Evolutionary conservation across 805 yeast genomes (phyloP).

Genomic region (Schizosaccharomyces japonicus): DNA sequence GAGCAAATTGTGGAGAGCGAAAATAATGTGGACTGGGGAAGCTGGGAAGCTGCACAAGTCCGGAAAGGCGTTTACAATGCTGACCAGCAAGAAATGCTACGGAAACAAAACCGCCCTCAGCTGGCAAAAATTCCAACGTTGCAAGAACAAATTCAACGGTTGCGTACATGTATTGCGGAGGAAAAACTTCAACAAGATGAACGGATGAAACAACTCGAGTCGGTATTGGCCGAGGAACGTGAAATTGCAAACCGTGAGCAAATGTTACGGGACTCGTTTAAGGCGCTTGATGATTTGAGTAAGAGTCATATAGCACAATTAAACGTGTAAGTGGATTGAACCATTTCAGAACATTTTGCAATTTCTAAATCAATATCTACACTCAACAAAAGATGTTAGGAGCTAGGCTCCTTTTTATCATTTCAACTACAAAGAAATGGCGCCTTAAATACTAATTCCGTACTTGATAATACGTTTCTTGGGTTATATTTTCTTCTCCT

Average conservation of each 20-base stretch:
- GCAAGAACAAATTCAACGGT: not conserved
- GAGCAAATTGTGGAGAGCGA: not conserved
- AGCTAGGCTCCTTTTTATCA: too few relatives aligned
- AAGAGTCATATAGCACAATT: too few relatives aligned
- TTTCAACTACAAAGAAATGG: too few relatives aligned
- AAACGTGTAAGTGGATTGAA: too few relatives aligned
- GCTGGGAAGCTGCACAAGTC: not conserved
- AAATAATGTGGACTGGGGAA: not conserved
- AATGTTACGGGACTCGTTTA: not conserved
- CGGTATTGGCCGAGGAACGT: not conserved
- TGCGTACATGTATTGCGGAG: not conserved
- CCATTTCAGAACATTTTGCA: too few relatives aligned
- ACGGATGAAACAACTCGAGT: not conserved
- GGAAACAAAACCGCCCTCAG: too few relatives aligned
- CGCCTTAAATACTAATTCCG: too few relatives aligned
- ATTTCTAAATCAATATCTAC: too few relatives aligned
- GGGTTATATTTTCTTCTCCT: too few relatives aligned
- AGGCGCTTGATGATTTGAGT: not conserved
- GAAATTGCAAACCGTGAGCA: not conserved
- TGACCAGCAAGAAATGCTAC: too few relatives aligned
- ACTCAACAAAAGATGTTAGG: too few relatives aligned
- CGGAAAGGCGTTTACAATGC: not conserved
- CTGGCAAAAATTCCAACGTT: not conserved
- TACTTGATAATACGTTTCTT: too few relatives aligned
- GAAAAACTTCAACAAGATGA: conserved; percentile 2